phyloP scores from a whole-genome alignment of 495 filamentous ascomycete genomes.

The Chlorociboria aeruginascens region DNA sequence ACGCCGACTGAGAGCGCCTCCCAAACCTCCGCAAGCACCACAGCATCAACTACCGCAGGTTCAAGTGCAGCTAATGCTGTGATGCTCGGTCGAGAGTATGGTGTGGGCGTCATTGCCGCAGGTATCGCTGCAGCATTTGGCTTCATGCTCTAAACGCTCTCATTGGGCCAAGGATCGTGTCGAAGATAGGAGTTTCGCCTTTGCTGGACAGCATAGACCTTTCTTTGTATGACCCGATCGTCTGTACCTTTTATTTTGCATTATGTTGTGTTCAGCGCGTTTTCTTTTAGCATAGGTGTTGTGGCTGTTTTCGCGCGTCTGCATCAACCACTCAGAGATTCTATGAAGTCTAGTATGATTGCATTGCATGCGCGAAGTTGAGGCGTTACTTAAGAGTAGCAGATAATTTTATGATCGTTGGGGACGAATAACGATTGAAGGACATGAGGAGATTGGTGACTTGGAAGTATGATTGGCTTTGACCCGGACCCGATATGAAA shows the following conservation, averaged over 20 bases:
- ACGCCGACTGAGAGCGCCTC: slow-evolving; percentile 14
- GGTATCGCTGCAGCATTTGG: slow-evolving; percentile 26
- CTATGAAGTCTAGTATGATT: background rate
- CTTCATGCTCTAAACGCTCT: slow-evolving; percentile 17
- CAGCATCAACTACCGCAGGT: slow-evolving; percentile 9
- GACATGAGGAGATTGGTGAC: background rate
- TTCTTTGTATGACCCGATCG: too few species aligned
- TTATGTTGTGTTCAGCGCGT: slow-evolving; percentile 9
- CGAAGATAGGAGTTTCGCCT: background rate
- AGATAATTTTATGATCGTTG: slow-evolving; percentile 2
- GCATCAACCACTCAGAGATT: slow-evolving; percentile 1
- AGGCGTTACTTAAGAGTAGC: background rate
- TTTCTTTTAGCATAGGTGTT: slow-evolving; percentile 22
- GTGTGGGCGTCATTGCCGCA: slow-evolving; percentile 25
- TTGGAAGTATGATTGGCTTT: background rate
- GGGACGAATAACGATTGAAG: slow-evolving; percentile 12
- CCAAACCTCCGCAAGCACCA: slow-evolving; percentile 5
- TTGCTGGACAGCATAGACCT: background rate
- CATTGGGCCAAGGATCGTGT: background rate
- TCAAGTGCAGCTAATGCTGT: slow-evolving; percentile 21
- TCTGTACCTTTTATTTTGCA: too few species aligned
- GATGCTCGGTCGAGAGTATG: slow-evolving; percentile 21
- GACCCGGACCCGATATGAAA: background rate
- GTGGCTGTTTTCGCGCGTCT: slow-evolving; percentile 15
- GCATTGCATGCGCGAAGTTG: background rate